Percentiles rank a stretch among this genome's conserved stretches.
Conservation (phyloP, 345 rosid species). For the Syzygium oleosum region DNA sequence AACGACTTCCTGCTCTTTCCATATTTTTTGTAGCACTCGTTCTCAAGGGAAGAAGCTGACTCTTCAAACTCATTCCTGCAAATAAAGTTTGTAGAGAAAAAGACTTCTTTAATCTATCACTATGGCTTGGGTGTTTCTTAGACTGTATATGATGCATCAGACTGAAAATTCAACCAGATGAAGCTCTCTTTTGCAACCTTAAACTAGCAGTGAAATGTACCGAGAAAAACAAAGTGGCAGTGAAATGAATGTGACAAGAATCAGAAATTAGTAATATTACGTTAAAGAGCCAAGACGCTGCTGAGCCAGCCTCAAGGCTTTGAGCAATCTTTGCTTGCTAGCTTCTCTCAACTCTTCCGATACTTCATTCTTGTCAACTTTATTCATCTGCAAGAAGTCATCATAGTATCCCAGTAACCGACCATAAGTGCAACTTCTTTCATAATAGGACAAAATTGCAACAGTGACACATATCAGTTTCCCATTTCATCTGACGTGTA, state of each 20-base stretch:
- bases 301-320: constrained; percentile 49
- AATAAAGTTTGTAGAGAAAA: neutral
- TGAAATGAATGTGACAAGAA: neutral
- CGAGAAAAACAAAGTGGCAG: neutral
- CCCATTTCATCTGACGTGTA: neutral
- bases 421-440: neutral
- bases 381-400: constrained; percentile 33
- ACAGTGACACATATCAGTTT: neutral
- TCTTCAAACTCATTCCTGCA: constrained; percentile 51
- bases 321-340: constrained; percentile 57
- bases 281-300: constrained; percentile 36
- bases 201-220: neutral
- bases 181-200: neutral
- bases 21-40: constrained; percentile 66
- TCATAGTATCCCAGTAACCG: neutral
- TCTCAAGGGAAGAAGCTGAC: constrained; percentile 58
- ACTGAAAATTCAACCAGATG: neutral
- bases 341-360: constrained; percentile 56
- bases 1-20: constrained; percentile 84
- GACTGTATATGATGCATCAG: neutral
- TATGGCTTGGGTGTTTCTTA: neutral
- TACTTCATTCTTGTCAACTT: constrained; percentile 53
- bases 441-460: neutral
- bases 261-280: constrained; percentile 6
- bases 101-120: neutral